A percentile compares a stretch with the other conserved stretches of the same genome.
Conservation (phyloP, 352 stramenopile species). For the Phytophthora sojae region DNA sequence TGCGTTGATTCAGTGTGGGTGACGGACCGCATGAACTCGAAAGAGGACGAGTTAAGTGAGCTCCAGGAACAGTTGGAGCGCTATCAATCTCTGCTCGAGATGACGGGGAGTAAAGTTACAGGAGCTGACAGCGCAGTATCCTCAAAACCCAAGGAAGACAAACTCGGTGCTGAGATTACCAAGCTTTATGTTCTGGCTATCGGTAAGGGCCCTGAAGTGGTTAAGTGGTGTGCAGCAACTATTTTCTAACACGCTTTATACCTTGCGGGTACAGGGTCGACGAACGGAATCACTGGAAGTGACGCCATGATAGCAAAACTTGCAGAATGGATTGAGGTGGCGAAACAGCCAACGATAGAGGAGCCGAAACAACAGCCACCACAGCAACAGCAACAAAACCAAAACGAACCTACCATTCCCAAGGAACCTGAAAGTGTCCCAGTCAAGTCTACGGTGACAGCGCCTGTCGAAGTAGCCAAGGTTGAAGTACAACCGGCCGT, state of each 20-base stretch:
- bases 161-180: conserved; percentile 36
- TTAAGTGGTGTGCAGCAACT: not conserved
- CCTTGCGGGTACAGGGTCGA: conserved; percentile 18
- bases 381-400: not conserved
- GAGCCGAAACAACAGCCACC: conserved; percentile 1
- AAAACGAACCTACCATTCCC: not conserved
- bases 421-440: not conserved
- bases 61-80: conserved; percentile 87
- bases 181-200: conserved; percentile 53
- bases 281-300: conserved; percentile 14
- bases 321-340: conserved; percentile 38
- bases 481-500: conserved; percentile 10
- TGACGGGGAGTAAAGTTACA: conserved; percentile 44
- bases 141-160: conserved; percentile 26
- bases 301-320: conserved; percentile 39
- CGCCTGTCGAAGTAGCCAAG: not conserved
- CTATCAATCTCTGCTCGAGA: conserved; percentile 80
- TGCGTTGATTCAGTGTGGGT: conserved; percentile 72
- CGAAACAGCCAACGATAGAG: conserved; percentile 15
- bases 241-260: conserved; percentile 13
- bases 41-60: conserved; percentile 87
- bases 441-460: not conserved
- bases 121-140: not conserved
- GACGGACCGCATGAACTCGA: conserved; percentile 90
- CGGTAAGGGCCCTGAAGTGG: conserved; percentile 24